Conservation (phyloP, 345 rosid species). For the Conringia planisiliqua region DNA sequence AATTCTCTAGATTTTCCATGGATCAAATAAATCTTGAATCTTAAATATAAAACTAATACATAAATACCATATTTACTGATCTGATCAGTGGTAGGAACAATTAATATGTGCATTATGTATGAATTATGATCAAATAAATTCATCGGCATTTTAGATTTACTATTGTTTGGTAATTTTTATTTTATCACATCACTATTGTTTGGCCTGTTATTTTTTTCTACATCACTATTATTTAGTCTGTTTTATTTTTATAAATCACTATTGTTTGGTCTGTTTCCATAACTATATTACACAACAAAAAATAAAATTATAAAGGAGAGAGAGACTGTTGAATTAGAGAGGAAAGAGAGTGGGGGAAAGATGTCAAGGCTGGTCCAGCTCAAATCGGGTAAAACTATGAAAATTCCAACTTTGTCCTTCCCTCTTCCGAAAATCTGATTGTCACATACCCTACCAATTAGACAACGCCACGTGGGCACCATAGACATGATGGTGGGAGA, state of each 20-base stretch:
- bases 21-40: no score
- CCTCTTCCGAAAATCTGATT: constrained; percentile 5
- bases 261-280: constrained; percentile 7
- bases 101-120: neutral
- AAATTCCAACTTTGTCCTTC: constrained; percentile 25
- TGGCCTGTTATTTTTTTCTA: neutral
- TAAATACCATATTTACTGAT: no score
- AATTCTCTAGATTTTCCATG: no score
- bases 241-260: neutral
- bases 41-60: no score
- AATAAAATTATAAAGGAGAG: neutral
- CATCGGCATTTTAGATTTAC: neutral
- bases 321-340: constrained; percentile 20
- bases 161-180: neutral
- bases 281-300: neutral
- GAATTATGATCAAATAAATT: neutral
- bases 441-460: constrained; percentile 30
- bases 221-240: constrained; percentile 7
- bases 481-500: constrained; percentile 31
- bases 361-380: constrained; percentile 49
- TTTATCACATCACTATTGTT: constrained; percentile 1
- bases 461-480: constrained; percentile 26
- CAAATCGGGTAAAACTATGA: constrained; percentile 19
- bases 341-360: constrained; percentile 18
- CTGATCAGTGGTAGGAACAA: no score